These are phyloP conservation scores for Secale cereale DNA, from an alignment of 176 grass and related monocot genomes.

Conservation along the genomic window DNA sequence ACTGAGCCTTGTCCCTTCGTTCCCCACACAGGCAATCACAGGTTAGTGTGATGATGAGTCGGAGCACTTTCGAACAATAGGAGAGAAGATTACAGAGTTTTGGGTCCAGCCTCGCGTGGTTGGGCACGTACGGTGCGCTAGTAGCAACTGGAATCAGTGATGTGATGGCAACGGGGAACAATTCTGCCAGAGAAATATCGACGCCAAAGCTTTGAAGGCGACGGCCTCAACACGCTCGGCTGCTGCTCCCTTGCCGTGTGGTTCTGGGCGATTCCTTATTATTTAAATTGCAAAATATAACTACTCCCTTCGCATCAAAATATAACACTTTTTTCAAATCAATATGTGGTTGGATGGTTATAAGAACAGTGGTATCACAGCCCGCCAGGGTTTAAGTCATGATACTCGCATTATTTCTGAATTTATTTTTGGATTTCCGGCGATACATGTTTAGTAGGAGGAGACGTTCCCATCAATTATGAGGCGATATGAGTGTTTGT, in stretches of 20 bases:
- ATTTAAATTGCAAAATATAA: neutral
- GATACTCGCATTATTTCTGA: no score
- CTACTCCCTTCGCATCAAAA: no score
- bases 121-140: neutral
- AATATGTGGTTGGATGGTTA: no score
- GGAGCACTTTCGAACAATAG: neutral
- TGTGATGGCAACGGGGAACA: slow-evolving; percentile 6
- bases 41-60: neutral
- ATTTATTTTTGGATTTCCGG: no score
- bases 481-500: no score
- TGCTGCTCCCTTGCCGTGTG: slow-evolving; percentile 9
- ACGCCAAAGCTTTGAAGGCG: neutral
- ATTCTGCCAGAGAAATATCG: neutral
- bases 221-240: neutral
- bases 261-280: neutral
- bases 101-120: neutral
- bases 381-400: no score
- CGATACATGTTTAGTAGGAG: no score
- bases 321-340: no score
- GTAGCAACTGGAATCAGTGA: neutral
- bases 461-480: no score
- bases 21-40: neutral
- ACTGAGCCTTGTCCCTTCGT: neutral
- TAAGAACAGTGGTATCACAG: no score
- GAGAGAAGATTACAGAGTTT: neutral